Evolutionary conservation across 2,329 filamentous ascomycete genomes (phyloP), one percentile per base, ranked within the genome.

Genomic region (Pestalotiopsis sp.): DNA sequence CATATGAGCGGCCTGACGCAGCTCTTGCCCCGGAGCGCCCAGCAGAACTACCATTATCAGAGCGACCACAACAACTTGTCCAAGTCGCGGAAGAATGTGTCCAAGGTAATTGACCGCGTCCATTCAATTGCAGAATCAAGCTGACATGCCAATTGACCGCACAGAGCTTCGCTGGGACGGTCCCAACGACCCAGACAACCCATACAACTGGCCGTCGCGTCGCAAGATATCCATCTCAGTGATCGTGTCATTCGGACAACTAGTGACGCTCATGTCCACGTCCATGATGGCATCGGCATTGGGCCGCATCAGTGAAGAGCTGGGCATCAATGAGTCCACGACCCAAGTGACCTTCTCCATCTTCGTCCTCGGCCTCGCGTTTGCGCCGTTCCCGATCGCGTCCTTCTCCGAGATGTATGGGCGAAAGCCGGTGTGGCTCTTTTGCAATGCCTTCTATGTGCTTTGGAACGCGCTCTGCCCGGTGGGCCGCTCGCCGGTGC

Each of bases 261-360:
- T 66, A 9, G 52, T 66, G 17, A 58, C 45, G 13, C 17, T 66
- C 3, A 79, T 81, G 76, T 77, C 79, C 0, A 78, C 79, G 1
- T 78, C 76, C 63, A 81, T 81, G 71, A 77, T 80, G n/a, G 78
- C 79, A 0, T 73, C 80, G 0, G 79, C 79, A 0, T 72, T 82
- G 0, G 72, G 74, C 14, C 71, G 77, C 9, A 80, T 82, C 66
- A 65, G 74, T 1, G 59, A 62, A 2, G 80, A 82, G 49, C 68
- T 82, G 0, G 64, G 66, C 25, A 79, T 80, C 17, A 70, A 71
- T 58, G 69, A 72, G 14, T 71, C 73, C n/a, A 71, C 71, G 1
- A 70, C 73, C 3, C 79, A 81, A 66, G 77, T 81, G 49, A 73
- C 74, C 3, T 78, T 81, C 31, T 80, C 78, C 1, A 74, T 77